Conservation (phyloP, 192 early-diverging fungal species). For the Entomortierella lignicola region DNA sequence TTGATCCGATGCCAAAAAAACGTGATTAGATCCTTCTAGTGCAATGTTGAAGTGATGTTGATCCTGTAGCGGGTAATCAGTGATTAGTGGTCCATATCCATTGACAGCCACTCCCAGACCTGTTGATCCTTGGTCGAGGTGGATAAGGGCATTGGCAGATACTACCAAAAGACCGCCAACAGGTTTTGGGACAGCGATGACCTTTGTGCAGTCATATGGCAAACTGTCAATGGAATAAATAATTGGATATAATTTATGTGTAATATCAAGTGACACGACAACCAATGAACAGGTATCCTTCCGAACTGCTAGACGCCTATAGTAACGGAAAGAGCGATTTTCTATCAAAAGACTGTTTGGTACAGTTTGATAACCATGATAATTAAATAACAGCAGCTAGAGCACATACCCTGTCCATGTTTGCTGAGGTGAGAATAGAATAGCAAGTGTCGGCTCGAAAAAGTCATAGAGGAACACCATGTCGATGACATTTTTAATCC, state of each 20-base stretch:
- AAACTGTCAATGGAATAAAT: slow-evolving; percentile 81
- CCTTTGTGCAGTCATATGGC: slow-evolving; percentile 82
- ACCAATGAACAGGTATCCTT: slow-evolving; percentile 80
- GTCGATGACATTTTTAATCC: slow-evolving; percentile 86
- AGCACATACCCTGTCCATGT: slow-evolving; percentile 86
- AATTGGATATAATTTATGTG: slow-evolving; percentile 80
- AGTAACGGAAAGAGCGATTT: slow-evolving; percentile 1
- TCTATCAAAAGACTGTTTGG: not conserved
- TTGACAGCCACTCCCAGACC: slow-evolving; percentile 81
- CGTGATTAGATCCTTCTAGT: slow-evolving; percentile 74
- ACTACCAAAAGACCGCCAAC: slow-evolving; percentile 89
- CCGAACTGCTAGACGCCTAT: slow-evolving; percentile 69
- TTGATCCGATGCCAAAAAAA: slow-evolving; percentile 77
- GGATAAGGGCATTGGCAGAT: slow-evolving; percentile 81
- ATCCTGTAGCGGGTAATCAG: slow-evolving; percentile 60
- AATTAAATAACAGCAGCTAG: not conserved
- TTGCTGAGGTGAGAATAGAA: slow-evolving; percentile 87
- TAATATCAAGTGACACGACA: slow-evolving; percentile 89
- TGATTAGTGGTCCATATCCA: slow-evolving; percentile 67
- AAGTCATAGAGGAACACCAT: slow-evolving; percentile 93
- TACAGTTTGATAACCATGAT: not conserved
- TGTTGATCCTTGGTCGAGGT: slow-evolving; percentile 88
- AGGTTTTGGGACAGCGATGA: slow-evolving; percentile 84
- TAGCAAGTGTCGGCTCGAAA: slow-evolving; percentile 92
- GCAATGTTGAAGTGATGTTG: slow-evolving; percentile 71